Base-by-base conservation (phyloP, 208 protist species). In the Angomonas ambiguus region DNA sequence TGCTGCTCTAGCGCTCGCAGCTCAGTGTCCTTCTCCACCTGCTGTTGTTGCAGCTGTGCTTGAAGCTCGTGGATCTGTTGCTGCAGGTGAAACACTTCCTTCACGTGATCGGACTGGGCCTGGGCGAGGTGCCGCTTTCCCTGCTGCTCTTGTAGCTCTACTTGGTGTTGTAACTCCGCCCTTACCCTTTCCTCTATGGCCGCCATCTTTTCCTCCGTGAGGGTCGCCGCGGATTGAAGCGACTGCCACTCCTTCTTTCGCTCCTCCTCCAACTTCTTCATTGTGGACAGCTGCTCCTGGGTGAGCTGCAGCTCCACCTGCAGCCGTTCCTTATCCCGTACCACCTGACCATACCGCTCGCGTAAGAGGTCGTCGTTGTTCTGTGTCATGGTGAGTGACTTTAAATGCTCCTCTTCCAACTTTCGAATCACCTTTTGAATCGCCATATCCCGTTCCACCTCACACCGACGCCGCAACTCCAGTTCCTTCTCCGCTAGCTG, bases 381-480 rank as follows among this genome's bases (percentile, higher is more conserved):
- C 20, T 81, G 69, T n/a, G 78, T 65, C 28, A 76, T 67, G n/a
- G 79, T 82, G 20, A 91, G 45, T 10, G 76, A 62, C 13, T 74
- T 68, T 38, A 90, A 32, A 64, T 87, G 87, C 65, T 90, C 77
- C 49, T 77, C 69, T 64, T 95, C 77, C 10, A 93, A 67, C 41
- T 72, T 64, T 57, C 83, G 79, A 55, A 89, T 77, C 25, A 87
- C 85, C 48, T 87, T 82, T 18, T 72, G 59, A 11, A 95, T 77
- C 11, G 87, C 84, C 0, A 76, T 66, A 64, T 95, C 90, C 16
- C 86, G 87, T 67, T 95, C 87, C 28, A 77, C 65, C 70, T 92
- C 87, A 45, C 69, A 91, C 35, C 65, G 64, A 25, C 65, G 63
- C 6, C 81, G 82, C 16, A 93, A 34, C 59, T 88, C 85, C 31